phyloP scores from a whole-genome alignment of 352 stramenopile species.

The Globisporangium cylindrosporum region DNA sequence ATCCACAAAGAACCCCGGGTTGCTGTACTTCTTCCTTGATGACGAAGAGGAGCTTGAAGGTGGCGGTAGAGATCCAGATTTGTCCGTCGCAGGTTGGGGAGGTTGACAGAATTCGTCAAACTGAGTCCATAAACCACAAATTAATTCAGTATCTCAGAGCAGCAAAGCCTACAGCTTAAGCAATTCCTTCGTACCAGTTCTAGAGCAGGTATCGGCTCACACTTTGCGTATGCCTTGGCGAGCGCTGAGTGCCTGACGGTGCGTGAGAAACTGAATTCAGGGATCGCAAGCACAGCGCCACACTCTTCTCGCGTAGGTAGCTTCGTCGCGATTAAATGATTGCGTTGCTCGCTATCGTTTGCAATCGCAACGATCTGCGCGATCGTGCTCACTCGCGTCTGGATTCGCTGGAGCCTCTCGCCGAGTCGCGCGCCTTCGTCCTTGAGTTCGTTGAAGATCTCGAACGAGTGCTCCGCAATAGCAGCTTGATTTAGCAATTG shows the following conservation, averaged over 20 bases:
- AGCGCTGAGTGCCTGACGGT: slow-evolving; percentile 20
- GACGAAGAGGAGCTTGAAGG: slow-evolving; percentile 9
- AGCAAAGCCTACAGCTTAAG: neutral
- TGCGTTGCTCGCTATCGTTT: neutral
- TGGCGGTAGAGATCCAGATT: neutral
- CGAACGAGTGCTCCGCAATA: slow-evolving; percentile 45
- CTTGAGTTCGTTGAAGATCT: slow-evolving; percentile 51
- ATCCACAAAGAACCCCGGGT: slow-evolving; percentile 57
- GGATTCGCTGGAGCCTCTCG: slow-evolving; percentile 29
- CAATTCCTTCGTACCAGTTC: slow-evolving; percentile 28
- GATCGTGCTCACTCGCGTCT: slow-evolving; percentile 29
- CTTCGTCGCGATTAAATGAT: slow-evolving; percentile 16
- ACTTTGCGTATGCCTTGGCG: slow-evolving; percentile 29
- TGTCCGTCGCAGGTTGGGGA: neutral
- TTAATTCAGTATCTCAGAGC: neutral
- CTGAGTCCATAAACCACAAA: slow-evolving; percentile 12
- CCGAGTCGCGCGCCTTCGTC: slow-evolving; percentile 30
- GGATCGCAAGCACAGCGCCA: slow-evolving; percentile 25
- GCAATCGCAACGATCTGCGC: slow-evolving; percentile 25
- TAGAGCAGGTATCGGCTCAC: slow-evolving; percentile 38
- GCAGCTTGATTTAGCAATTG: slow-evolving; percentile 22
- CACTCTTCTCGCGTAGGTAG: slow-evolving; percentile 21
- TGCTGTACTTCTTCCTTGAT: slow-evolving; percentile 52
- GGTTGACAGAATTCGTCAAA: slow-evolving; percentile 34
- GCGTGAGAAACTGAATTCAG: slow-evolving; percentile 13